Evolutionary conservation across 176 grass and related monocot genomes (phyloP).

Genomic region (Elymus sibiricus): DNA sequence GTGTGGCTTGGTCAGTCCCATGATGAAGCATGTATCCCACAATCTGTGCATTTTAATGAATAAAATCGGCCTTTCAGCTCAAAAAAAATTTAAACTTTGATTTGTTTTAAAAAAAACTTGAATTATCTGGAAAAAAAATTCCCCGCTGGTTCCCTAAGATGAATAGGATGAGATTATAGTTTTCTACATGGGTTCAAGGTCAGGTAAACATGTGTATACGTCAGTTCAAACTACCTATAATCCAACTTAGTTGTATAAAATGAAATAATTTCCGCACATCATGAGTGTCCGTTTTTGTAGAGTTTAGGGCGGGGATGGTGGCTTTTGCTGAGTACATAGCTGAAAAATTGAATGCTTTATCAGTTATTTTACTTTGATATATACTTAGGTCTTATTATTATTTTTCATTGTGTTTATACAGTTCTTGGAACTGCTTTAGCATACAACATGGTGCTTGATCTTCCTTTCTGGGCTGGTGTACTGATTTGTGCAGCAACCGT

Average conservation of each 20-base stretch:
- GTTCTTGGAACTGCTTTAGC: slow-evolving; percentile 84
- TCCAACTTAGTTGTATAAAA: not conserved
- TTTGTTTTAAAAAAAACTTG: too few species aligned
- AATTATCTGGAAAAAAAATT: too few species aligned
- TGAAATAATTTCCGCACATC: not conserved
- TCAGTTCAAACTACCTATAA: too few species aligned
- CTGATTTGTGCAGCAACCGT: slow-evolving; percentile 59
- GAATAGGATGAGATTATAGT: too few species aligned
- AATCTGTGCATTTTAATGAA: too few species aligned
- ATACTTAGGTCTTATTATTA: not conserved
- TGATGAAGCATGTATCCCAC: too few species aligned
- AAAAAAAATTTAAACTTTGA: too few species aligned
- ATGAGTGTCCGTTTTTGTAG: not conserved
- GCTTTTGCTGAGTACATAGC: not conserved
- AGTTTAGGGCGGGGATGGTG: not conserved
- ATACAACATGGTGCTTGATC: slow-evolving; percentile 58
- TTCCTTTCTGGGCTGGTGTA: slow-evolving; percentile 63
- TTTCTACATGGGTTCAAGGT: too few species aligned
- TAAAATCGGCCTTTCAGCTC: too few species aligned
- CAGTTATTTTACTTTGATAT: not conserved
- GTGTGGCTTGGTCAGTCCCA: too few species aligned
- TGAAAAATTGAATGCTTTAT: not conserved
- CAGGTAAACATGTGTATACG: too few species aligned
- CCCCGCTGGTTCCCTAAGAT: too few species aligned
- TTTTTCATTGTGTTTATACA: slow-evolving; percentile 23